phyloP scores from a whole-genome alignment of 1,284 basidiomycete species.

The Neotropicomus parvogracilis region DNA sequence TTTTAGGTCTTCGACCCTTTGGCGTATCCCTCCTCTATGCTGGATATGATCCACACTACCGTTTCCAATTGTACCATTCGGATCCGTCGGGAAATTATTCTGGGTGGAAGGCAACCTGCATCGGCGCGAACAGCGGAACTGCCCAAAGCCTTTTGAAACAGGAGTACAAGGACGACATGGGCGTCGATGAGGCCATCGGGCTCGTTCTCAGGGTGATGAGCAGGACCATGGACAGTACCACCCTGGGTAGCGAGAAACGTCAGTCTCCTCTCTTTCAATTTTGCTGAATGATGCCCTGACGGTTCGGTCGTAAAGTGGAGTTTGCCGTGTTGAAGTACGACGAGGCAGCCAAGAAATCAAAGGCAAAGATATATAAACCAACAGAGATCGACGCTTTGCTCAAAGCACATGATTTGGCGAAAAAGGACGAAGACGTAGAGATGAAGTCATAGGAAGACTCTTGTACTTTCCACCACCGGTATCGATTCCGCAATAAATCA shows the following conservation, averaged over 20 bases:
- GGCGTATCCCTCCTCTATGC: slow-evolving; percentile 97
- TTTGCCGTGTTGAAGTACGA: slow-evolving; percentile 92
- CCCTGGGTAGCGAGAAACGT: slow-evolving; percentile 93
- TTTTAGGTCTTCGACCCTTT: slow-evolving; percentile 88
- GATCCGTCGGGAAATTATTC: slow-evolving; percentile 99
- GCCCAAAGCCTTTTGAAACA: slow-evolving; percentile 94
- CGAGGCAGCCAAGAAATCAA: slow-evolving; percentile 71
- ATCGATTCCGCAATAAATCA: not conserved
- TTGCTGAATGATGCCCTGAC: not conserved
- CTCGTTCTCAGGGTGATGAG: slow-evolving; percentile 94
- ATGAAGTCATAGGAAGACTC: slow-evolving; percentile 47
- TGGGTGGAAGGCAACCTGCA: slow-evolving; percentile 98
- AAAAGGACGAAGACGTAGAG: slow-evolving; percentile 78
- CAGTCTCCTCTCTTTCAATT: slow-evolving; percentile 34
- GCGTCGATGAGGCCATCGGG: slow-evolving; percentile 86
- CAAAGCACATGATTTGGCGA: slow-evolving; percentile 79
- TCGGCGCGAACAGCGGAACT: slow-evolving; percentile 95
- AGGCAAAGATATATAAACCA: slow-evolving; percentile 91
- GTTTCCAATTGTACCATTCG: slow-evolving; percentile 97
- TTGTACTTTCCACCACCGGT: slow-evolving; percentile 4
- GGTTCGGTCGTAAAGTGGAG: slow-evolving; percentile 64
- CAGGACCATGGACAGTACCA: slow-evolving; percentile 99
- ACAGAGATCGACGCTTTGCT: slow-evolving; percentile 88
- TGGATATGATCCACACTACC: slow-evolving; percentile 93
- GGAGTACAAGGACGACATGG: slow-evolving; percentile 96